These are phyloP conservation scores for Leucosporidium creatinivorum DNA, from an alignment of 768 basidiomycete species.

Conservation along the genomic window DNA sequence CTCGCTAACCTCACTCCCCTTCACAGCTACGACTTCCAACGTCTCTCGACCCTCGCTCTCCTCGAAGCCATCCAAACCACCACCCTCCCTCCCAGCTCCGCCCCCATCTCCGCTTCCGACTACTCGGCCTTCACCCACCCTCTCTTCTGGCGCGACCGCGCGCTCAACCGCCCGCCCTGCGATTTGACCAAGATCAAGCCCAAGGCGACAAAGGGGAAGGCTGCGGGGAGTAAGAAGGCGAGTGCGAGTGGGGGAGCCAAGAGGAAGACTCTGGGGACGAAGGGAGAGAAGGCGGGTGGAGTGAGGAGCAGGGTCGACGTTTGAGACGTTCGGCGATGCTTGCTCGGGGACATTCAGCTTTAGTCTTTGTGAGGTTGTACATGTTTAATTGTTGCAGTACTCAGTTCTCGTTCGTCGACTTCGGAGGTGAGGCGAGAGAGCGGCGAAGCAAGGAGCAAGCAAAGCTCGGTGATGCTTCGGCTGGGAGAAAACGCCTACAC, in stretches of 20 bases:
- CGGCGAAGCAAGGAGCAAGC: neutral
- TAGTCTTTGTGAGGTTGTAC: neutral
- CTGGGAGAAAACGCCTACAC: neutral
- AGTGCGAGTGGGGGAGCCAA: neutral
- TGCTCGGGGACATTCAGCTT: neutral
- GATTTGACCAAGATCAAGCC: slow-evolving; percentile 24
- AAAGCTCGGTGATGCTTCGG: no score
- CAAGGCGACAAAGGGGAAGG: slow-evolving; percentile 7
- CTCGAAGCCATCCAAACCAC: slow-evolving; percentile 7
- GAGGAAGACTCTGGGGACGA: neutral
- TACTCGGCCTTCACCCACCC: slow-evolving; percentile 27
- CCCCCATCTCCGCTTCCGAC: slow-evolving; percentile 8
- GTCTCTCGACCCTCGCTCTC: slow-evolving; percentile 10
- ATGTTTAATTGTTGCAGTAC: neutral
- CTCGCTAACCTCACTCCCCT: neutral
- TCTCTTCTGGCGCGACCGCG: slow-evolving; percentile 16
- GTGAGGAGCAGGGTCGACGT: neutral
- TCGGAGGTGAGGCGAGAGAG: neutral
- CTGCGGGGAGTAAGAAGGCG: neutral
- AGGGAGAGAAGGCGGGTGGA: neutral
- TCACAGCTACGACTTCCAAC: slow-evolving; percentile 17
- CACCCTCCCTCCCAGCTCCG: neutral
- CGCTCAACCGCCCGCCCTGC: neutral
- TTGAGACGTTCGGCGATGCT: neutral
- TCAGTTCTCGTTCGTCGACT: neutral